Evolutionary conservation across 2,329 filamentous ascomycete genomes (phyloP).

Genomic region (Verticillium tricorpus): DNA sequence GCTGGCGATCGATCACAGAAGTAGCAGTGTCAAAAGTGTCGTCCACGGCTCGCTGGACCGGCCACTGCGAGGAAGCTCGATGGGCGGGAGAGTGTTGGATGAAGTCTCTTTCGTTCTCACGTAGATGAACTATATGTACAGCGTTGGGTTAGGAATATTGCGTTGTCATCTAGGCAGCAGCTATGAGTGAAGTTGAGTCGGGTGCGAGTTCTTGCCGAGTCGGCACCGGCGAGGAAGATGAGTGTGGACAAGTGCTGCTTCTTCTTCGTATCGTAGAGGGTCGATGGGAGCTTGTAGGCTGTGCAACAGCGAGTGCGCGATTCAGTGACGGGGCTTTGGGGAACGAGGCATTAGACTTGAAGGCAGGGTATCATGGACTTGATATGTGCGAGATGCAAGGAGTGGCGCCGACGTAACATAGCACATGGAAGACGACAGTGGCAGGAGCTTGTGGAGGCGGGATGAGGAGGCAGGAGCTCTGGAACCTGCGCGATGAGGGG

Average conservation of each 20-base stretch:
- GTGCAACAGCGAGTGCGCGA: background rate
- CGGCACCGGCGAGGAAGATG: background rate
- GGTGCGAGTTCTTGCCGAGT: background rate
- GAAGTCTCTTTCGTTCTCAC: no score
- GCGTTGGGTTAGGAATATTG: background rate
- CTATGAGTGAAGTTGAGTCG: background rate
- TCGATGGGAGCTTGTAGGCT: background rate
- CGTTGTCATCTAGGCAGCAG: background rate
- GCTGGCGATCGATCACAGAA: background rate
- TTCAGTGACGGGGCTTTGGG: background rate
- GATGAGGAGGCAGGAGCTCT: background rate
- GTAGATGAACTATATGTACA: background rate
- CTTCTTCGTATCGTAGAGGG: background rate
- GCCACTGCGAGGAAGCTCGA: background rate
- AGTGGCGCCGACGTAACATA: conserved; percentile 3
- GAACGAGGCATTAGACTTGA: background rate
- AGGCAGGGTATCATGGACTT: background rate
- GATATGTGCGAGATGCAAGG: background rate
- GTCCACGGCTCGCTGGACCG: background rate
- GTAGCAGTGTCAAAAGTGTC: background rate
- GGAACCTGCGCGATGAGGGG: background rate
- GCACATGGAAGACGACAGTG: background rate
- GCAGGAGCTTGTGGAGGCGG: background rate
- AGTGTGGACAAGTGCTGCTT: background rate
- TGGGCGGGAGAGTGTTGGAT: background rate